phyloP scores from a whole-genome alignment of 2,329 filamentous ascomycete genomes.

The Diaporthe vexans region DNA sequence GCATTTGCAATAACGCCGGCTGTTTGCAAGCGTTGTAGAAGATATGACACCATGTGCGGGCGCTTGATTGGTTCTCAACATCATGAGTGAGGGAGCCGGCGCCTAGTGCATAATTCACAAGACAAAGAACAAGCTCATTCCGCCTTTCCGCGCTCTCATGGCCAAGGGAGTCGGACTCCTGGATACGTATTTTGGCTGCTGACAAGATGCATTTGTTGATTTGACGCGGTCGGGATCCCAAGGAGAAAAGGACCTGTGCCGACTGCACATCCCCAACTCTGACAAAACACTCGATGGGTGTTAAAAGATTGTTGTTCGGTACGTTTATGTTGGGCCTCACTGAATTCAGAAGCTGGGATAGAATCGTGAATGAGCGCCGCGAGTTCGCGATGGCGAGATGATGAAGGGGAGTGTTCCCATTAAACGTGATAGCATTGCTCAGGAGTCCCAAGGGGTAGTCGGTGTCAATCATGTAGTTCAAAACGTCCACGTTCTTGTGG shows the following conservation, averaged over 20 bases:
- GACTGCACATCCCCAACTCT: neutral
- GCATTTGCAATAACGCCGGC: neutral
- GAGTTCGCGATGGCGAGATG: neutral
- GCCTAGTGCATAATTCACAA: neutral
- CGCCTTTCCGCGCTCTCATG: neutral
- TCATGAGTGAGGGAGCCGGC: neutral
- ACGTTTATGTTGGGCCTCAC: neutral
- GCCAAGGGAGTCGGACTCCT: too few species aligned
- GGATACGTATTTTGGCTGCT: neutral
- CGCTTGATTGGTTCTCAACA: too few species aligned
- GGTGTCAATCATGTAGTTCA: neutral
- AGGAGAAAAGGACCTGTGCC: neutral
- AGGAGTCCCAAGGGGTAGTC: neutral
- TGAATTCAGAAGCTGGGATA: neutral
- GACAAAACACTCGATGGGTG: neutral
- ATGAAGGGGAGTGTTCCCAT: neutral
- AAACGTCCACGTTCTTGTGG: neutral
- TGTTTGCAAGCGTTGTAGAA: neutral
- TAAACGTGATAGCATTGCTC: neutral
- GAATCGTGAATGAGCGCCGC: neutral
- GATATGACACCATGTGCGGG: neutral
- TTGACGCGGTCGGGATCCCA: neutral
- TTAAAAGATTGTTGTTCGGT: neutral
- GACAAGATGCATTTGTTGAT: neutral
- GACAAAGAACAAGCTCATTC: neutral